Evolutionary conservation across 169 alveolate species (phyloP).

Genomic region (Cryptosporidium meleagridis): DNA sequence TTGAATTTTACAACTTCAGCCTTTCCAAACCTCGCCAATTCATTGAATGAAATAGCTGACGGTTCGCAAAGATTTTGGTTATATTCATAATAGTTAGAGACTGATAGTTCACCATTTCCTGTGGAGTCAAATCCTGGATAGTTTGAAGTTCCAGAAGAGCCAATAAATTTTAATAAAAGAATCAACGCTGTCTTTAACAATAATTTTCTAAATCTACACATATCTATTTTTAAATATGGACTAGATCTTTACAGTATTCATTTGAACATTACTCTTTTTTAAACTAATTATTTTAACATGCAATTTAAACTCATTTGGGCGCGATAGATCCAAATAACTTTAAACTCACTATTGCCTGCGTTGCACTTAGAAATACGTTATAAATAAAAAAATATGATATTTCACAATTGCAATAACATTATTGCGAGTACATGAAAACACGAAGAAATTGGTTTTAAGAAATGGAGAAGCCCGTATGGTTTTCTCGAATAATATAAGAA

Average conservation of each 20-base stretch:
- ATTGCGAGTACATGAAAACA: no score
- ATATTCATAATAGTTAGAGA: neutral
- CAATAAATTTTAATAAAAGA: neutral
- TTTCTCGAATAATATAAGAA: no score
- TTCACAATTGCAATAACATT: neutral
- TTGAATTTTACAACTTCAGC: constrained; percentile 5
- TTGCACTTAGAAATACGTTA: neutral
- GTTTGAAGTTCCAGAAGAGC: neutral
- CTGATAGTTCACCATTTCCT: constrained; percentile 35
- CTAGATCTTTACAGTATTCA: neutral
- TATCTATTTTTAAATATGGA: neutral
- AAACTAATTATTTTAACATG: neutral
- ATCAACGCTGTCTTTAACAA: neutral
- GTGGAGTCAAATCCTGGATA: constrained; percentile 17
- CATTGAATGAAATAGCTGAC: constrained; percentile 41
- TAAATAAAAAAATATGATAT: neutral
- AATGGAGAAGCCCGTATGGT: neutral
- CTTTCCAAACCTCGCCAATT: constrained; percentile 22
- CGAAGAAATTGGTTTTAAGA: neutral
- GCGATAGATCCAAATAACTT: constrained; percentile 60
- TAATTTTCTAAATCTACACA: neutral
- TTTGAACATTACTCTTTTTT: neutral
- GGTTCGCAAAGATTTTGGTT: constrained; percentile 2
- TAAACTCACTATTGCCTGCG: neutral
- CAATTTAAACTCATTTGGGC: constrained; percentile 21